Base-by-base conservation (phyloP, 1,284 basidiomycete species). In the Gymnopus androsaceus region DNA sequence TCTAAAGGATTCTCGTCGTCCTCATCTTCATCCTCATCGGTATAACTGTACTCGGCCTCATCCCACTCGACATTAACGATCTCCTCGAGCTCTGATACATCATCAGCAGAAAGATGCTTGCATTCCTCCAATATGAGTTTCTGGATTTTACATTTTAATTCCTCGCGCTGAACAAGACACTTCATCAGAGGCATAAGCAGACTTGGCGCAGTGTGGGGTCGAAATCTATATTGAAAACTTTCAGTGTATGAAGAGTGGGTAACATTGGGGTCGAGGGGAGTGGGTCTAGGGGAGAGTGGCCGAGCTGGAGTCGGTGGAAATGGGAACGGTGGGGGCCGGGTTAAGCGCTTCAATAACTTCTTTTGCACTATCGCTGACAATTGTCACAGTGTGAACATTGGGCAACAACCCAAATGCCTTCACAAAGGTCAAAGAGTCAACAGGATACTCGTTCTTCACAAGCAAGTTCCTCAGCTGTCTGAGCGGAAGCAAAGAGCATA, bases 41-140 rank as follows among this genome's bases (percentile, higher is more conserved):
- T 48, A 44, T 38, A 56, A 15, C 55, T 48, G 17, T 9, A 14
- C 48, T 56, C 55, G 19, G 44, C 7, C 17, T 30, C 33, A 45
- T 56, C 55, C 55, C 55, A 56, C 1, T 51, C 49, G 15, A 56
- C 40, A 42, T 56, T 41, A 19, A 56, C 55, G 19, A 56, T 38
- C 21, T 51, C 47, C 19, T 56, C 41, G 1, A 56, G 25, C 38
- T 36, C 23, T n/a, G 6, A 12, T 7, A 56, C 55, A 23, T 56
- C 48, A 8, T 36, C 25, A 9, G 25, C 17, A n/a, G 8, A n/a
- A 6, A 56, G 17, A 38, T 45, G 55, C 2, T 15, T 28, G 27
- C 55, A 56, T 27, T 33, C 27, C 40, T 36, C 31, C n/a, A 56
- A 19, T 15, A 36, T 30, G 4, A 56, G 47, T 30, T 51, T 42